Conservation (phyloP, 2,329 filamentous ascomycete genomes). For the Talaromyces sp. region DNA sequence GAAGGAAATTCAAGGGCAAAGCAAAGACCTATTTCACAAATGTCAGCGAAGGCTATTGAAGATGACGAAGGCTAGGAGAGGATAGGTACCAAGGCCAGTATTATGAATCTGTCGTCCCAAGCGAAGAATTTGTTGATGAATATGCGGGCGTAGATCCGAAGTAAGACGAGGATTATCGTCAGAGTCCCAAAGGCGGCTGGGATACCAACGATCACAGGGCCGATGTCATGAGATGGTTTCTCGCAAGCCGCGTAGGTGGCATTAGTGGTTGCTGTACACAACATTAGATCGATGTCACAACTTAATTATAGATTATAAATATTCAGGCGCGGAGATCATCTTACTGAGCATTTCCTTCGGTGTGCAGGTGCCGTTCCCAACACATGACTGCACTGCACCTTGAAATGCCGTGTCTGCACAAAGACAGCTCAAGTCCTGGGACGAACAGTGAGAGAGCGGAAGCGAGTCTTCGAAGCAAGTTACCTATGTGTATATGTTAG, state of each 20-base stretch:
- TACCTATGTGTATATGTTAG: constrained; percentile 7
- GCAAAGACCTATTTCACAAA: constrained; percentile 12
- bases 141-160: constrained; percentile 14
- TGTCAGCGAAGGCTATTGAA: neutral
- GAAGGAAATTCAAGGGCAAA: constrained; percentile 14
- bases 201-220: constrained; percentile 10
- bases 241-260: constrained; percentile 15
- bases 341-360: constrained; percentile 17
- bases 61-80: neutral
- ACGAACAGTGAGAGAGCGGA: constrained; percentile 8
- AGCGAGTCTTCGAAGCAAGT: constrained; percentile 16
- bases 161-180: constrained; percentile 15
- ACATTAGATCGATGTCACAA: neutral
- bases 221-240: constrained; percentile 14
- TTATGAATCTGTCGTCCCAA: constrained; percentile 17
- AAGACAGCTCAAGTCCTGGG: constrained; percentile 12
- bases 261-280: constrained; percentile 15
- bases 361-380: constrained; percentile 14
- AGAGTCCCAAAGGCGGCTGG: constrained; percentile 16
- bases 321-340: neutral
- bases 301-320: neutral
- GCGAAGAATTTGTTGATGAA: constrained; percentile 18
- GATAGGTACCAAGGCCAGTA: constrained; percentile 13
- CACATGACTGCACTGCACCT: constrained; percentile 10
- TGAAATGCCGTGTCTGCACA: constrained; percentile 14